A percentile compares a stretch with the other conserved stretches of the same genome.
These are phyloP conservation scores for Entophlyctis luteolus DNA, from an alignment of 192 early-diverging fungal species.

Conservation along the genomic window DNA sequence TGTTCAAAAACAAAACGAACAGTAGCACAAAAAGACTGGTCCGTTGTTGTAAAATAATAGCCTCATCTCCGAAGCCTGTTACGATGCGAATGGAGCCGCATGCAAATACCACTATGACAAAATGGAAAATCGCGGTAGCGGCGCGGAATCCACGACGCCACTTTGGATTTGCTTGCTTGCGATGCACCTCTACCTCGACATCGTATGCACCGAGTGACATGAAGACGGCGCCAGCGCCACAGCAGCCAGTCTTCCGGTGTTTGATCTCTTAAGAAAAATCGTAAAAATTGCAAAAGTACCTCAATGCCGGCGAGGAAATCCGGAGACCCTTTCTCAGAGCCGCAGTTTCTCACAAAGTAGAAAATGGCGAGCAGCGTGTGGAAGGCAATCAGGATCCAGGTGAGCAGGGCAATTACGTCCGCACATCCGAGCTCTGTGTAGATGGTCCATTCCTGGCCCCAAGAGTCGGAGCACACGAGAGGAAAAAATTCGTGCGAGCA, in stretches of 20 bases:
- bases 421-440: constrained; percentile 44
- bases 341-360: constrained; percentile 26
- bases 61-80: constrained; percentile 5
- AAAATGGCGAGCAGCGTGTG: constrained; percentile 44
- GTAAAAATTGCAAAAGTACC: not conserved
- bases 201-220: constrained; percentile 40
- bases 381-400: constrained; percentile 39
- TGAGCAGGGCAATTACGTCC: constrained; percentile 40
- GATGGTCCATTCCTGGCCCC: constrained; percentile 39
- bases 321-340: constrained; percentile 20
- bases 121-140: constrained; percentile 40
- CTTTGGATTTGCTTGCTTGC: constrained; percentile 21
- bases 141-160: constrained; percentile 28
- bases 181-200: constrained; percentile 29
- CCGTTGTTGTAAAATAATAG: constrained; percentile 19
- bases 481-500: constrained; percentile 39
- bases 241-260: constrained; percentile 36
- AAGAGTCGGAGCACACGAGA: constrained; percentile 46
- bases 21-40: constrained; percentile 39
- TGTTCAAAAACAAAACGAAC: constrained; percentile 38
- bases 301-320: constrained; percentile 50
- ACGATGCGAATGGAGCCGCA: constrained; percentile 40
- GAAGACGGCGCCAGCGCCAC: constrained; percentile 44
- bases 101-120: constrained; percentile 37
- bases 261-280: not conserved